These are phyloP conservation scores for Botryotinia narcissicola DNA, from an alignment of 2,329 filamentous ascomycete species.

Conservation along the genomic window DNA sequence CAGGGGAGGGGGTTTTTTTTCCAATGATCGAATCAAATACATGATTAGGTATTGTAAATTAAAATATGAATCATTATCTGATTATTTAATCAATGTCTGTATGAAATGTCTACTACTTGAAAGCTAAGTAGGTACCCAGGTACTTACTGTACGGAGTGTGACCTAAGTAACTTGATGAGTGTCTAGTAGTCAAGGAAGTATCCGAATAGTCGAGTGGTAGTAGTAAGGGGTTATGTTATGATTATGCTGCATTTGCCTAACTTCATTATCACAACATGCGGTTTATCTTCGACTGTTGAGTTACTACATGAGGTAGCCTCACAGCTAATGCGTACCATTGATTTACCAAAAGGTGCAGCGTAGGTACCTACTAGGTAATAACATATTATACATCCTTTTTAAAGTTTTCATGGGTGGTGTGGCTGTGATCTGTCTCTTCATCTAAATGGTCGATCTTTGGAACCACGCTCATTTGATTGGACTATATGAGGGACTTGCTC, in stretches of 20 bases:
- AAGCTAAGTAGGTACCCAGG: not conserved
- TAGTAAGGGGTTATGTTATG: not conserved
- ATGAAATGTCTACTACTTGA: not conserved
- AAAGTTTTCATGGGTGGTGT: constrained; percentile 5
- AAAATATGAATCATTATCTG: not conserved
- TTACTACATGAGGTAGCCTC: not conserved
- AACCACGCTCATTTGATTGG: not conserved
- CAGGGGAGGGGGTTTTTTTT: not conserved
- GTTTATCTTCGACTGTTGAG: not conserved
- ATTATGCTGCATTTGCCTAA: not conserved
- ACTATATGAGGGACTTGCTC: not conserved
- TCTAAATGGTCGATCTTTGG: constrained; percentile 8
- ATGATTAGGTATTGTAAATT: not conserved
- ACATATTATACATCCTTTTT: not conserved
- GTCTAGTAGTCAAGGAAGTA: not conserved
- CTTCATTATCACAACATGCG: not conserved
- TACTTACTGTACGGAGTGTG: not conserved
- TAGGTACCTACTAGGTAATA: not conserved
- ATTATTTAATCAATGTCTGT: not conserved
- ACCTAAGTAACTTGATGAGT: not conserved
- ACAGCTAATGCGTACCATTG: not conserved
- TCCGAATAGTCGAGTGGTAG: no score
- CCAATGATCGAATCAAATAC: not conserved
- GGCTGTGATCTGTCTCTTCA: constrained; percentile 3
- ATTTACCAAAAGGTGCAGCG: not conserved